Percentiles rank a stretch among this genome's conserved stretches.
These are phyloP conservation scores for Pharnaceum exiguum DNA, from an alignment of 148 eudicot species.

Conservation along the genomic window DNA sequence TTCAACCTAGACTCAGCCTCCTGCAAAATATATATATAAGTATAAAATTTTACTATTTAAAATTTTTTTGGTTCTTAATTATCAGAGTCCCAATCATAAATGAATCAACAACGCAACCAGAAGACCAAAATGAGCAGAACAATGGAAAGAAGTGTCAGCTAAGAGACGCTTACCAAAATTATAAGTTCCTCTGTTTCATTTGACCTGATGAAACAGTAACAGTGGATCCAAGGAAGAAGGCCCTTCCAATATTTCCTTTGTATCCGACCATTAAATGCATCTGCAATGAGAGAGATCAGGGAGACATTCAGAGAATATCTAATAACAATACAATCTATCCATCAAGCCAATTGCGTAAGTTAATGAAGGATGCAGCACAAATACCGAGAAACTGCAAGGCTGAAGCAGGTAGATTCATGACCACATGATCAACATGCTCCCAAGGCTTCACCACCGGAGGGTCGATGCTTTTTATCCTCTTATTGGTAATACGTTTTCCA, in stretches of 20 bases:
- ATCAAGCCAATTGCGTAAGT: background rate
- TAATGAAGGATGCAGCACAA: background rate
- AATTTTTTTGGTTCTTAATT: too few species aligned
- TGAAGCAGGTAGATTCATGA: slow-evolving; percentile 91
- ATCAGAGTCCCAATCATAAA: too few species aligned
- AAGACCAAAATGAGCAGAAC: background rate
- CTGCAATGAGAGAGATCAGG: slow-evolving; percentile 27
- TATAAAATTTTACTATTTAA: background rate
- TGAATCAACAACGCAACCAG: too few species aligned
- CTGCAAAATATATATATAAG: slow-evolving; percentile 30
- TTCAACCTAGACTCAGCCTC: slow-evolving; percentile 72
- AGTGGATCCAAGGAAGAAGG: slow-evolving; percentile 79
- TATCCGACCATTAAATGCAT: slow-evolving; percentile 67
- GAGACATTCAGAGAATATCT: too few species aligned
- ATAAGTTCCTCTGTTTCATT: slow-evolving; percentile 62
- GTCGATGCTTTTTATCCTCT: slow-evolving; percentile 40
- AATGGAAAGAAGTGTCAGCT: background rate
- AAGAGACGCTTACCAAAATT: slow-evolving; percentile 46
- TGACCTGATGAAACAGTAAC: slow-evolving; percentile 96
- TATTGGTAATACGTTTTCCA: slow-evolving; percentile 38
- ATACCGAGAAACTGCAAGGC: slow-evolving; percentile 88
- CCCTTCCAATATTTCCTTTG: slow-evolving; percentile 75
- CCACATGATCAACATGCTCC: slow-evolving; percentile 84
- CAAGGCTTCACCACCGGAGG: slow-evolving; percentile 54
- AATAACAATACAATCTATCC: background rate